A percentile compares a stretch with the other conserved stretches of the same genome.
These are phyloP conservation scores for Knufia petricola DNA, from an alignment of 2,329 filamentous ascomycete species.

Conservation along the genomic window DNA sequence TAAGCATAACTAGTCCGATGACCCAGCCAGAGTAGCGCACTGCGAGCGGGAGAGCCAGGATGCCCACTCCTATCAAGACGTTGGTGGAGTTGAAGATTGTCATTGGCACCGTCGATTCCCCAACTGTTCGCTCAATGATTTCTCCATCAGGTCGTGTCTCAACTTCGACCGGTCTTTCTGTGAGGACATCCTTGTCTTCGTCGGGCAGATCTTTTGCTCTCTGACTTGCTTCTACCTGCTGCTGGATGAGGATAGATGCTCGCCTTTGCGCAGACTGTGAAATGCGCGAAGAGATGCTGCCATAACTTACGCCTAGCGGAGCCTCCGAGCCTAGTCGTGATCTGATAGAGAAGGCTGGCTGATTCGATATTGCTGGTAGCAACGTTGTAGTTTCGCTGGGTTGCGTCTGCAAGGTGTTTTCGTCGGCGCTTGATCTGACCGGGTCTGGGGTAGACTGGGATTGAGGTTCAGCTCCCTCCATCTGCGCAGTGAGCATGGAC, in stretches of 20 bases:
- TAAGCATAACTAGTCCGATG: constrained; percentile 64
- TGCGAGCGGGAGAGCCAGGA: constrained; percentile 80
- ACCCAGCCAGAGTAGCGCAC: constrained; percentile 84
- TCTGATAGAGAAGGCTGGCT: constrained; percentile 9
- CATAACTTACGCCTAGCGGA: constrained; percentile 45
- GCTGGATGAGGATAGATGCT: constrained; percentile 44
- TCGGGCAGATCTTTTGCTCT: constrained; percentile 25
- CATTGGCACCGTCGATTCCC: constrained; percentile 89
- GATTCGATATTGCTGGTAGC: constrained; percentile 12
- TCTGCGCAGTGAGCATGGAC: constrained; percentile 2
- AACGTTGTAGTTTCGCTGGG: constrained; percentile 23
- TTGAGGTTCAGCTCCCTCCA: constrained; percentile 9
- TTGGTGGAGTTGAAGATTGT: constrained; percentile 96
- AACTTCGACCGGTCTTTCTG: constrained; percentile 14
- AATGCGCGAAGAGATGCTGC: constrained; percentile 47
- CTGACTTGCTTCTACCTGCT: constrained; percentile 39
- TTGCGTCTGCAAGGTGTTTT: constrained; percentile 13
- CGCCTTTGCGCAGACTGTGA: constrained; percentile 49
- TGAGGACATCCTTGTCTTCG: constrained; percentile 18
- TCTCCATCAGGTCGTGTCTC: constrained; percentile 45
- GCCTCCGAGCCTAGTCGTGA: constrained; percentile 5
- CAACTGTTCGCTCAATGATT: constrained; percentile 72
- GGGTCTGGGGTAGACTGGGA: constrained; percentile 19
- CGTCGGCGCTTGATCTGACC: constrained; percentile 24
- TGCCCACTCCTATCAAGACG: constrained; percentile 78